Percentiles rank a stretch among this genome's conserved stretches.
Evolutionary conservation across 2,329 filamentous ascomycete genomes (phyloP).

Genomic region (Botrytis tulipae): DNA sequence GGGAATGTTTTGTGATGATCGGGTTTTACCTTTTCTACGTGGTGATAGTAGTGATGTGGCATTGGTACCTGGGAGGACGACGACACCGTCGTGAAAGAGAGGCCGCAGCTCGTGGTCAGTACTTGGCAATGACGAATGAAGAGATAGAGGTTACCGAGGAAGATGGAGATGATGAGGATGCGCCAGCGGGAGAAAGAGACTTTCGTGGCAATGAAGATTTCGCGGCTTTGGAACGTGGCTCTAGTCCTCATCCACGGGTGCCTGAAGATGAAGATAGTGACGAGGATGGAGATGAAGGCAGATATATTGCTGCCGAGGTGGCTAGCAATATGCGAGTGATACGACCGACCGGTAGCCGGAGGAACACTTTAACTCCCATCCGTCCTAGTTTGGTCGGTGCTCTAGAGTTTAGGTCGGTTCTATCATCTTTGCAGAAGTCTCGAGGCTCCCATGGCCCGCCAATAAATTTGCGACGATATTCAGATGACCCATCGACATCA

Average conservation of each 20-base stretch:
- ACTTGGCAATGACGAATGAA: conserved; percentile 56
- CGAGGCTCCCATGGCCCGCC: conserved; percentile 71
- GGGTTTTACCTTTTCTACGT: conserved; percentile 90
- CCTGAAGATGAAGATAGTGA: conserved; percentile 43
- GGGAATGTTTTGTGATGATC: conserved; percentile 91
- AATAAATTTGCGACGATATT: conserved; percentile 68
- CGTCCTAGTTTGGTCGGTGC: conserved; percentile 90
- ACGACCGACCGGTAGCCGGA: conserved; percentile 61
- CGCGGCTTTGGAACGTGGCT: conserved; percentile 34
- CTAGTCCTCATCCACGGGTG: conserved; percentile 46
- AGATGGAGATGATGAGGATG: conserved; percentile 58
- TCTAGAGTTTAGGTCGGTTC: conserved; percentile 86
- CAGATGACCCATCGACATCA: conserved; percentile 50
- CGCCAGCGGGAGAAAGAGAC: conserved; percentile 39
- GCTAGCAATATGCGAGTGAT: conserved; percentile 90
- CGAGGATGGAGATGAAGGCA: conserved; percentile 55
- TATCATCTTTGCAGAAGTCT: conserved; percentile 82
- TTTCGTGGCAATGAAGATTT: conserved; percentile 36
- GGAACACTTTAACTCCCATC: conserved; percentile 79
- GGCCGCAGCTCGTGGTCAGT: conserved; percentile 71
- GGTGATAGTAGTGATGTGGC: conserved; percentile 81
- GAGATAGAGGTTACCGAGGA: conserved; percentile 62
- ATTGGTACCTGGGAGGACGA: conserved; percentile 74
- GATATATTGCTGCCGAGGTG: conserved; percentile 75
- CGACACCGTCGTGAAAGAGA: conserved; percentile 62